Evolutionary conservation across 1,284 basidiomycete genomes (phyloP), one percentile per base, ranked within the genome.

Genomic region (Trichosporon sp.): DNA sequence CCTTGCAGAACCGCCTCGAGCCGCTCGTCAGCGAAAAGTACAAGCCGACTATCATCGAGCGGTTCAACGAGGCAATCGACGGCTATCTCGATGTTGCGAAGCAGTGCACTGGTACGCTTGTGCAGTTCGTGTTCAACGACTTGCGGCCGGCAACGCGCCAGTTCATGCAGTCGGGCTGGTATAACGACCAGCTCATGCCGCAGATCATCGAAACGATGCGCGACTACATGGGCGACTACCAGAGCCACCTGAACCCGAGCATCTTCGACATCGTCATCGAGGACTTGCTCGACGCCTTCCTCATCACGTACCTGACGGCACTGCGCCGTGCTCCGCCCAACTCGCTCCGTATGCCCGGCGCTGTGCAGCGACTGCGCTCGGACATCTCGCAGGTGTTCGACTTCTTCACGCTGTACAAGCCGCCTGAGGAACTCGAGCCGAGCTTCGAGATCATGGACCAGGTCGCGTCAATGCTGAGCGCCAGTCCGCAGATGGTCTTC

Each of bases 21-120:
- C 90, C 92, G 2, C 88, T 97, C 70, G 96, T 99, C 2, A 94
- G 91, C 16, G 91, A 93, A 77, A 98, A 98, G 85, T 98, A 99
- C 84, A 88, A 91, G 70, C 87, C 86, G 2, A 87, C 88, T 10
- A 97, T 99, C 78, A 89, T 89, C 74, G 93, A 96, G 78, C 88
- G 90, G 66, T 86, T 98, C 70, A 98, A 98, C 86, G 92, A 96
- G 76, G 95, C 96, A 16, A 97, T 99, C 78, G 96, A 99, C 79
- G 97, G 97, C 0, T 98, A 96, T 85, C 88, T 99, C 76, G 97
- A 99, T 84, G 94, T 99, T 21, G 95, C 95, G 70, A 98, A 98
- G 86, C 93, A 93, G 81, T 98, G 95, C 86, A 95, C 93, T 14
- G 93, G 96, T 78, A 91, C 92, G 1, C 88, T 99, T 67, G 96